These are phyloP conservation scores for Pleurotus tuoliensis DNA, from an alignment of 768 basidiomycete genomes.

Conservation along the genomic window DNA sequence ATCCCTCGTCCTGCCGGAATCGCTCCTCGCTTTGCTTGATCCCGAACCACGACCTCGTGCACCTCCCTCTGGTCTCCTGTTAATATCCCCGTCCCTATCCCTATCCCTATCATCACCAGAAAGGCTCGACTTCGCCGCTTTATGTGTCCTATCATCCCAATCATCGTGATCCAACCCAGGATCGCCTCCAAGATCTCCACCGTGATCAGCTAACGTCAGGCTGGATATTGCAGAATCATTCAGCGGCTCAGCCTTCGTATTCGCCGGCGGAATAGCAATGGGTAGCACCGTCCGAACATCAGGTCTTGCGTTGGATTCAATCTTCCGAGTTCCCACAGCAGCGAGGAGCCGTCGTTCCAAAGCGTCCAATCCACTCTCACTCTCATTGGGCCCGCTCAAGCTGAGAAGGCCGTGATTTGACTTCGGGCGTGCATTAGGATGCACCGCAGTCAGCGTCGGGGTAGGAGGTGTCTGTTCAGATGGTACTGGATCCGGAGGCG, in stretches of 20 bases:
- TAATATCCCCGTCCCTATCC: conserved; percentile 2
- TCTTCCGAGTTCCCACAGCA: conserved; percentile 68
- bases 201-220: conserved; percentile 40
- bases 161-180: conserved; percentile 24
- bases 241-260: conserved; percentile 27
- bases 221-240: conserved; percentile 56
- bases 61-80: conserved; percentile 11
- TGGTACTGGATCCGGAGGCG: conserved; percentile 10
- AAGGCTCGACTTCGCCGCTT: conserved; percentile 26
- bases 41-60: conserved; percentile 11
- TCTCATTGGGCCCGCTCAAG: conserved; percentile 26
- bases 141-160: conserved; percentile 38
- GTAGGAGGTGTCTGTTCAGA: conserved; percentile 45
- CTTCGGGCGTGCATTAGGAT: conserved; percentile 24
- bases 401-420: conserved; percentile 14
- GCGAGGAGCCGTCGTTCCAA: conserved; percentile 64
- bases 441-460: conserved; percentile 44
- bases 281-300: conserved; percentile 31
- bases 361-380: conserved; percentile 65
- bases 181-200: conserved; percentile 15
- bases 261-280: conserved; percentile 31
- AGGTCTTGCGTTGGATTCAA: conserved; percentile 27
- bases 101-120: conserved; percentile 21
- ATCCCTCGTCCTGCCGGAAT: conserved; percentile 23
- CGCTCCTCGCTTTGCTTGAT: conserved; percentile 18